Percentiles rank a stretch among this genome's conserved stretches.
phyloP scores from a whole-genome alignment of 495 filamentous ascomycete species.

The Lepidopterella palustris region DNA sequence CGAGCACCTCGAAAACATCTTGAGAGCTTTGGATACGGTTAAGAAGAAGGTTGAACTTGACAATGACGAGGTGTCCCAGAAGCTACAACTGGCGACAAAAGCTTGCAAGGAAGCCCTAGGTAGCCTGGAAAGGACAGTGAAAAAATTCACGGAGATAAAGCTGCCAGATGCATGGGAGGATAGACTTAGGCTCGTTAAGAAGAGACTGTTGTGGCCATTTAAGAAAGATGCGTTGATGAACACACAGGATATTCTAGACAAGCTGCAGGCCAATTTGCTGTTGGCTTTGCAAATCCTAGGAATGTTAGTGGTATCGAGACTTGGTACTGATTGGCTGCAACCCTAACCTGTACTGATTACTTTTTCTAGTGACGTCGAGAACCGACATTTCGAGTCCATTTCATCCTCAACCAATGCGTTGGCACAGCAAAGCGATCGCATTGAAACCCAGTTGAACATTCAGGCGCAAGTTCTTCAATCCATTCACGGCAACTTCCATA shows the following conservation, averaged over 20 bases:
- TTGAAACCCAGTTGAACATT: neutral
- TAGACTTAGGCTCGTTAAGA: neutral
- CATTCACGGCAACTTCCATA: neutral
- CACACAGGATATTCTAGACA: neutral
- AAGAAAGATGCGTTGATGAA: neutral
- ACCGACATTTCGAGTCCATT: neutral
- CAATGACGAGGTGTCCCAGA: neutral
- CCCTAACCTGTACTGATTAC: too few species aligned
- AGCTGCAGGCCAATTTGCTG: neutral
- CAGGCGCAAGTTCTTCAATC: neutral
- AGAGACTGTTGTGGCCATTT: neutral
- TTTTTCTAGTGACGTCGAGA: neutral
- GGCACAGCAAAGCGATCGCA: neutral
- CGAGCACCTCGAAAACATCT: neutral
- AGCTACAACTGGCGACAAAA: neutral
- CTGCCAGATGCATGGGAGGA: neutral
- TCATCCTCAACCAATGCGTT: neutral
- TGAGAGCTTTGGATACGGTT: neutral
- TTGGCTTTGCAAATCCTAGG: neutral
- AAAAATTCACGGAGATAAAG: neutral
- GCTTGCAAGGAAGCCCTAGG: neutral
- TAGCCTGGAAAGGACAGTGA: neutral
- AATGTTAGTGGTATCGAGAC: neutral
- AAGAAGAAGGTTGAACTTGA: neutral
- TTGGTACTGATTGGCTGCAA: neutral